Evolutionary conservation across 352 stramenopile species (phyloP), one percentile per base, ranked within the genome.

Genomic region (Blastocystis sp.): DNA sequence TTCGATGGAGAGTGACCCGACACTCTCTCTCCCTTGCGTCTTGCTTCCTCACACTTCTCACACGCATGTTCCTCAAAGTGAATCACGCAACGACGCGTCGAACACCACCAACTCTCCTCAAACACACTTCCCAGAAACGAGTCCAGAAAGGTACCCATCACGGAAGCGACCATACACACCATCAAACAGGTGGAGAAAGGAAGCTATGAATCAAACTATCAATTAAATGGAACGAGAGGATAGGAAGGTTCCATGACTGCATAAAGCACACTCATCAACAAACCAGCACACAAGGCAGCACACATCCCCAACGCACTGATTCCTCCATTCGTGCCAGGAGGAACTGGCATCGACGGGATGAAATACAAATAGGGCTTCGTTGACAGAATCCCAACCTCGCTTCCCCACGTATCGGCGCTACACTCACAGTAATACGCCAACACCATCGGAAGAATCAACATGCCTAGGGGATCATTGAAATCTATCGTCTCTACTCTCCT

Each of bases 391-490:
- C 67, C 67, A 48, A 78, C 46, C 36, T 78, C 67, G 38, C 67
- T 78, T 78, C 67, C 67, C 67, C 67, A 78, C 4, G 67, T 78
- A 24, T 78, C 67, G 14, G 67, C 67, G 38, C 67, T 44, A 46
- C 67, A 78, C 24, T 78, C 67, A 61, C 67, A 78, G 46, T 78
- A 78, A n/a, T 78, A 78, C 6, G 67, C 38, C 7, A 59, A 16
- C 46, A 78, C 67, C 16, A 24, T 78, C 24, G 67, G 67, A 78
- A 78, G 67, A 29, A 78, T 24, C 27, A 78, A 14, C 27, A 59
- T 6, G 57, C 27, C 40, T 21, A 78, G 24, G 16, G 11, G 4
- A 38, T 59, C 7, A 24, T 38, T 44, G 32, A 21, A 61, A 59
- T 34, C 24, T 9, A n/a, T 57, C 16, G 32, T 34, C 21, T 16